These are phyloP conservation scores for Colletotrichum sidae DNA, from an alignment of 2,329 filamentous ascomycete species.

Conservation along the genomic window DNA sequence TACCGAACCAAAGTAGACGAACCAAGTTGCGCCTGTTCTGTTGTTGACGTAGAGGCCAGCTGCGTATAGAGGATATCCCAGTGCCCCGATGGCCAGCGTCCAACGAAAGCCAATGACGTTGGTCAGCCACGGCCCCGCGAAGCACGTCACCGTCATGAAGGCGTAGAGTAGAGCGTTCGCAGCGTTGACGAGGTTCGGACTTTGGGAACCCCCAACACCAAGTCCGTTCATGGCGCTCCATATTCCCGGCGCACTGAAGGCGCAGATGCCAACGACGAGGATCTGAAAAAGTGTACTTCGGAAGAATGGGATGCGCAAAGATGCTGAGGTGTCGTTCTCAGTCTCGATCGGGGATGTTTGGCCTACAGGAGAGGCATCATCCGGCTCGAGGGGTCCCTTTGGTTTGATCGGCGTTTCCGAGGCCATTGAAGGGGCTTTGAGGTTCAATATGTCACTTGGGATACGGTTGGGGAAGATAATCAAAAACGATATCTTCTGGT, in stretches of 20 bases:
- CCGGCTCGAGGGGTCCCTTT: no score
- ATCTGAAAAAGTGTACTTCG: slow-evolving; percentile 52
- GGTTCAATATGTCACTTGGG: no score
- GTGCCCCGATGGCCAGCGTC: slow-evolving; percentile 54
- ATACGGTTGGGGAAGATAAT: no score
- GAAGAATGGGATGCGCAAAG: slow-evolving; percentile 35
- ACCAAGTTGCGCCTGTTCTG: slow-evolving; percentile 56
- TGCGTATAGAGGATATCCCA: slow-evolving; percentile 74
- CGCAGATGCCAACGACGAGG: slow-evolving; percentile 51
- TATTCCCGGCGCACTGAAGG: slow-evolving; percentile 55
- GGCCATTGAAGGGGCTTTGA: no score
- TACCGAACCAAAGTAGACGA: slow-evolving; percentile 53
- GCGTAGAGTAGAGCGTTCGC: slow-evolving; percentile 60
- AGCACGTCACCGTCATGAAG: slow-evolving; percentile 57
- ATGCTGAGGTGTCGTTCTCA: no score
- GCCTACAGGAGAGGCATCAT: no score
- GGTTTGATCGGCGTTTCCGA: no score
- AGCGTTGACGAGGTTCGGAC: slow-evolving; percentile 55
- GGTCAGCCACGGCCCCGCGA: slow-evolving; percentile 51
- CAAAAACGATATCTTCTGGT: no score
- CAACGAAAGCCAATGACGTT: slow-evolving; percentile 52
- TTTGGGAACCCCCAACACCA: slow-evolving; percentile 52
- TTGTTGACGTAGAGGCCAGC: slow-evolving; percentile 70
- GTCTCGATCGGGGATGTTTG: no score
- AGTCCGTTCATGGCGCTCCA: slow-evolving; percentile 57